These are phyloP conservation scores for Ballota nigra DNA, from an alignment of 257 asterid species.

Conservation along the genomic window DNA sequence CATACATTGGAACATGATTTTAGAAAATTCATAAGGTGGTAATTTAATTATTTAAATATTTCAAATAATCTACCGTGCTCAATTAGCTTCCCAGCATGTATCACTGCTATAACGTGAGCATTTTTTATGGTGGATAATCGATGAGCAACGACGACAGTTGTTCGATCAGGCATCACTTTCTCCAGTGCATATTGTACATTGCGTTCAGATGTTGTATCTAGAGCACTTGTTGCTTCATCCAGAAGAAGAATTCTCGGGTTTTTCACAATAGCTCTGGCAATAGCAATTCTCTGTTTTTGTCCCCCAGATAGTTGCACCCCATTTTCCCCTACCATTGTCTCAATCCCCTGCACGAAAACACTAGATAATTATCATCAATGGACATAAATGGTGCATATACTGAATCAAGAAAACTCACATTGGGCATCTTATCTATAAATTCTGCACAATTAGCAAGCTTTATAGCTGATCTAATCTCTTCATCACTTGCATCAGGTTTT, in stretches of 20 bases:
- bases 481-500: conserved; percentile 43
- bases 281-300: conserved; percentile 70
- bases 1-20: not conserved
- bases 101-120: conserved; percentile 55
- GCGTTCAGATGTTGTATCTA: conserved; percentile 55
- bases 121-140: conserved; percentile 61
- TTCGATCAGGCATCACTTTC: conserved; percentile 49
- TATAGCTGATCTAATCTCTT: conserved; percentile 46
- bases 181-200: conserved; percentile 55
- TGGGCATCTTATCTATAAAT: conserved; percentile 51
- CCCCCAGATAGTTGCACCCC: conserved; percentile 72
- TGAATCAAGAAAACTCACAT: not conserved
- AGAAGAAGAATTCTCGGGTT: conserved; percentile 62
- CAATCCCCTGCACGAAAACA: conserved; percentile 38
- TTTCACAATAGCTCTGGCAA: conserved; percentile 65
- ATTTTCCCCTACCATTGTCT: conserved; percentile 59
- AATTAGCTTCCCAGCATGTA: conserved; percentile 49
- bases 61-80: conserved; percentile 49
- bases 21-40: not conserved
- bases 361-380: not conserved
- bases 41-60: not conserved
- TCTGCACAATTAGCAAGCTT: conserved; percentile 57
- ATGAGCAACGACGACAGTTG: conserved; percentile 66
- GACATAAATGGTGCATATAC: not conserved
- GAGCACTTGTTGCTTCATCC: conserved; percentile 71